phyloP scores from a whole-genome alignment of 768 basidiomycete genomes.

The Mycena belliarum region DNA sequence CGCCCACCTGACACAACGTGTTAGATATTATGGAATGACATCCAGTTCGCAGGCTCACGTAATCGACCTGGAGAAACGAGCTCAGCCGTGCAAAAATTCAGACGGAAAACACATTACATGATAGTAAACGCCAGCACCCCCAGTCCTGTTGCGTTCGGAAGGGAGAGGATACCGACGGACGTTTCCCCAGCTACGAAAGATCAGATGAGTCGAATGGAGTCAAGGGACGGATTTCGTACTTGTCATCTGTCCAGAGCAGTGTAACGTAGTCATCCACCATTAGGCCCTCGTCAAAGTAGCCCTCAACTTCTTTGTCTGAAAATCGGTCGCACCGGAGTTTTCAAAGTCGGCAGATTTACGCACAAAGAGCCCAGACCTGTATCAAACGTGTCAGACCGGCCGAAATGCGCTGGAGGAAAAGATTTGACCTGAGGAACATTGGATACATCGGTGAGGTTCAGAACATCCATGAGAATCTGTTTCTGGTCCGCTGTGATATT shows the following conservation, averaged over 20 bases:
- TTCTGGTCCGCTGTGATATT: slow-evolving; percentile 63
- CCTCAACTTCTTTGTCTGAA: slow-evolving; percentile 61
- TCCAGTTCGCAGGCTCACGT: slow-evolving; percentile 32
- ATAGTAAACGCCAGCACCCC: slow-evolving; percentile 73
- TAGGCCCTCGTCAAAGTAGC: slow-evolving; percentile 65
- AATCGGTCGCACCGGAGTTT: neutral
- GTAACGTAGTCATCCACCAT: slow-evolving; percentile 65
- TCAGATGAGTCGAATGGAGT: neutral
- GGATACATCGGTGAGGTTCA: slow-evolving; percentile 25
- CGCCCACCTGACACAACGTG: slow-evolving; percentile 48
- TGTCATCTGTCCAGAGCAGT: slow-evolving; percentile 73
- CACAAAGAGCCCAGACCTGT: slow-evolving; percentile 66
- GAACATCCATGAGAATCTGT: slow-evolving; percentile 55
- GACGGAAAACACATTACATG: slow-evolving; percentile 39
- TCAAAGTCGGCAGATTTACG: slow-evolving; percentile 36
- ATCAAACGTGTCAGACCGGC: slow-evolving; percentile 30
- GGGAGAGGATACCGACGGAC: slow-evolving; percentile 59
- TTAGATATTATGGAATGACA: neutral
- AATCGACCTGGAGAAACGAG: slow-evolving; percentile 41
- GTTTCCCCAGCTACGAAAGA: slow-evolving; percentile 59
- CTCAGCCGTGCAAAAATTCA: neutral
- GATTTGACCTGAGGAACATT: no score
- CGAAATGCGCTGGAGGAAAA: no score
- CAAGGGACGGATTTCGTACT: slow-evolving; percentile 38
- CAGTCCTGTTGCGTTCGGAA: slow-evolving; percentile 58